Base-by-base conservation (phyloP, 345 rosid species). In the Turnera subulata region DNA sequence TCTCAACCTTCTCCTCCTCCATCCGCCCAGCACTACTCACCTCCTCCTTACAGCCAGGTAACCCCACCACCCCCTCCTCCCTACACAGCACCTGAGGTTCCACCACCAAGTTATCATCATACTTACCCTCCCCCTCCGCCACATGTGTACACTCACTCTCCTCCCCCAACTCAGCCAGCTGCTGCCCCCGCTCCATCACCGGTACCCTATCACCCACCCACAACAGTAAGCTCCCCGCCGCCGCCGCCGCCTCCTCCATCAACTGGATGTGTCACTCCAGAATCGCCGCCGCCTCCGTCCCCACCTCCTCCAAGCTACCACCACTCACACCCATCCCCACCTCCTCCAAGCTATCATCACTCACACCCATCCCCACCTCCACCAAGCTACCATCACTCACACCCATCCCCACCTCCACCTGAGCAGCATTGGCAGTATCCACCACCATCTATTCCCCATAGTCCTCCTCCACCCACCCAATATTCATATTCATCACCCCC, bases 211-310 rank as follows among this genome's bases (percentile, higher is more conserved):
- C 35, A 29, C 35, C 35, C 35, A 46, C 32, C 15, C n/a, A 21
- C 12, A 48, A 16, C 52, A 19, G 24, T 4, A 21, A 20, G n/a
- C 10, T 9, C 52, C 9, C 50, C 50, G 15, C 50, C 72, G 17
- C 80, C 76, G 9, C 80, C 80, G 45, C 33, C 82, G 15, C 77
- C 76, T 11, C 80, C 80, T 47, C 33, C 82, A 12, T 54, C 80
- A 0, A 23, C 61, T 12, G 65, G 57, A 17, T 63, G 69, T 32
- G 57, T 14, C 62, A 72, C 53, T 38, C 76, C 83, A 6, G 57
- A 75, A 17, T 64, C 76, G 2, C 46, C 82, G 29, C 32, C n/a
- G n/a, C n/a, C n/a, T n/a, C n/a, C n/a, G n/a, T n/a, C n/a, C n/a
- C n/a, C n/a, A n/a, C n/a, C n/a, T n/a, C n/a, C n/a, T n/a, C n/a